Base-by-base conservation (phyloP, 1,139 yeast genomes). In the Diutina mesorugosa region DNA sequence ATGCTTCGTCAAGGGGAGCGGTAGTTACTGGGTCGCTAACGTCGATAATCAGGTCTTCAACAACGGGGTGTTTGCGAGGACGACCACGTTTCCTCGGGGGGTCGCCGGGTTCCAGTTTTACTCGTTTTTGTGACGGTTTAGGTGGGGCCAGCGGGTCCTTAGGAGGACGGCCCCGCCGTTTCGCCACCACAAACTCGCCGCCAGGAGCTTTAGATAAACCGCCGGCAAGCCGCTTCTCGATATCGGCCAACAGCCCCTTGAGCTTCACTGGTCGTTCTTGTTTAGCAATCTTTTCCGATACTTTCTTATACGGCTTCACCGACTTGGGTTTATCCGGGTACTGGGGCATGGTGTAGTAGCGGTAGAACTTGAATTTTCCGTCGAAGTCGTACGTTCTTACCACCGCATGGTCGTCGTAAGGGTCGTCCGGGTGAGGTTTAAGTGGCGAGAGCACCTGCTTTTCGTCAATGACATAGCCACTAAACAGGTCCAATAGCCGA, bases 281-380 rank as follows among this genome's bases (percentile, higher is more conserved):
- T 10, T 14, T 28, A 26, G 41, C 14, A 1, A n/a, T n/a, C 45
- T 26, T 28, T 12, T 26, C 47, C 54, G 28, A n/a, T 6, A 26
- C 8, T 21, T 51, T 38, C 47, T 51, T 51, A 9, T 38, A 28
- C 12, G 28, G 30, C 30, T 38, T 26, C 12, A 38, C 30, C 3
- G 10, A 8, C 10, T 14, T n/a, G 6, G 47, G 35, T 12, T 9
- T 16, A 9, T 28, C 14, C 4, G 54, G 46, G 9, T 21, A 14
- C 32, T 16, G 47, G 7, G 38, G 18, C 18, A 29, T n/a, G 26
- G 54, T 51, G 21, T 38, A 51, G 47, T 51, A 51, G 12, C 54
- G 46, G 54, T 51, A 51, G 32, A 51, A 51, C 47, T 51, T 51
- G 26, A 18, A 38, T 35, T 51, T 51, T 1, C 54, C 54, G n/a